Evolutionary conservation across 2,329 filamentous ascomycete species (phyloP), one percentile per base, ranked within the genome.

Genomic region (Penicillium nordicum): DNA sequence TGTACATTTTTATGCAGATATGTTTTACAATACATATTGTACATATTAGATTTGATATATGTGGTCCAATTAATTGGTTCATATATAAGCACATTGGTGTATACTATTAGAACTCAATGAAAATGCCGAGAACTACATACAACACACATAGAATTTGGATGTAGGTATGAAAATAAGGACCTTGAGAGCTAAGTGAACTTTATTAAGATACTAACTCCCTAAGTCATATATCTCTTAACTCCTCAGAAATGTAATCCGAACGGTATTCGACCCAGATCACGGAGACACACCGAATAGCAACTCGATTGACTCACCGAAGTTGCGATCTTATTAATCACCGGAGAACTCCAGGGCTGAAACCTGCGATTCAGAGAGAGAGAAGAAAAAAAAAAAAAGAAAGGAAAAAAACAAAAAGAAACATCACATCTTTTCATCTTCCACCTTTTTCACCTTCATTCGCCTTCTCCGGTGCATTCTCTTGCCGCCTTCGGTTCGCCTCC

Each of bases 231-330:
- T 25, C 45, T 7, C 9, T 11, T 49, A 18, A 16, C 18, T 23
- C 23, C 18, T 23, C 46, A 7, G 6, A 11, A 38, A 16, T 40
- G 46, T 8, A 50, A 32, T 27, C 3, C 11, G 10, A 18, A 27
- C 40, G 47, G 47, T 8, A 10, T 47, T 46, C 25, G 11, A 37
- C 12, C 44, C 36, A 30, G 44, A 46, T 34, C 46, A 36, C 47
- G 48, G 48, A 56, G 48, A 36, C 48, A 38, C 30, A n/a, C 52
- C 52, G 53, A 55, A 21, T 23, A 27, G 34, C 36, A 29, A 29
- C 56, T 62, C 49, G 29, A 57, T 65, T 65, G 63, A 62, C 60
- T 65, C 63, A 66, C 63, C 63, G 63, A 61, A 42, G 45, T 37
- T 21, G n/a, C 5, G 16, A 49, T 30, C 44, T 63, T 62, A 61